phyloP scores from a whole-genome alignment of 1,284 basidiomycete species.

The Heterobasidion occidentale region DNA sequence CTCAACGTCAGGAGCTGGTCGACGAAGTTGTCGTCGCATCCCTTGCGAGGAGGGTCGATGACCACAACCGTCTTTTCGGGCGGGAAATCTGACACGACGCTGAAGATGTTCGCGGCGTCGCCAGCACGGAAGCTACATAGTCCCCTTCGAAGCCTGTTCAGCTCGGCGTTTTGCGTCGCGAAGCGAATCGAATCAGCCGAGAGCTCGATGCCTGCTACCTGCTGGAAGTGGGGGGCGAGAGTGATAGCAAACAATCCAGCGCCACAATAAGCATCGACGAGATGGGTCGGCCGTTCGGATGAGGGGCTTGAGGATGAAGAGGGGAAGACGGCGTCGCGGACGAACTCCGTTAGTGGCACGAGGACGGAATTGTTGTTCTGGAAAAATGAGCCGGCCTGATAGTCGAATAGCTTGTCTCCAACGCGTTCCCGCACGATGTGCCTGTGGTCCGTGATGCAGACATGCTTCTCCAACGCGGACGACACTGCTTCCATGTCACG shows the following conservation, averaged over 20 bases:
- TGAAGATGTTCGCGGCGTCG: slow-evolving; percentile 67
- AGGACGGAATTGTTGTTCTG: slow-evolving; percentile 98
- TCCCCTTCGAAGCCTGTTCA: slow-evolving; percentile 54
- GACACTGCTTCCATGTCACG: slow-evolving; percentile 17
- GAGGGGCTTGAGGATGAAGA: slow-evolving; percentile 7
- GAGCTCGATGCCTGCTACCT: slow-evolving; percentile 89
- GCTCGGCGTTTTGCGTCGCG: slow-evolving; percentile 73
- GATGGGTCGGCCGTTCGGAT: slow-evolving; percentile 48
- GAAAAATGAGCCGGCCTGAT: slow-evolving; percentile 88
- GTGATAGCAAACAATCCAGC: slow-evolving; percentile 78
- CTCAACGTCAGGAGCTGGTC: slow-evolving; percentile 71
- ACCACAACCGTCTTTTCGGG: slow-evolving; percentile 62
- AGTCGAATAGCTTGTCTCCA: slow-evolving; percentile 78
- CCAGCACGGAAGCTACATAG: slow-evolving; percentile 57
- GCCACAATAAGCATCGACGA: slow-evolving; percentile 86
- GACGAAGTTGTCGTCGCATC: slow-evolving; percentile 80
- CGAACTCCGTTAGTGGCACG: slow-evolving; percentile 71
- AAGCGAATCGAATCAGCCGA: slow-evolving; percentile 70
- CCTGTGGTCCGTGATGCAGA: slow-evolving; percentile 83
- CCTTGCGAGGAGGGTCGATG: slow-evolving; percentile 88
- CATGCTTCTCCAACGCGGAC: slow-evolving; percentile 41
- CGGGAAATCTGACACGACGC: slow-evolving; percentile 60
- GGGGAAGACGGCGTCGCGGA: slow-evolving; percentile 10
- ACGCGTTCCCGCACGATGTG: slow-evolving; percentile 81
- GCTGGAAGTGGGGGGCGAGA: slow-evolving; percentile 71